Percentiles rank a stretch among this genome's conserved stretches.
Conservation (phyloP, 148 eudicot species). For the Arbutus unedo region DNA sequence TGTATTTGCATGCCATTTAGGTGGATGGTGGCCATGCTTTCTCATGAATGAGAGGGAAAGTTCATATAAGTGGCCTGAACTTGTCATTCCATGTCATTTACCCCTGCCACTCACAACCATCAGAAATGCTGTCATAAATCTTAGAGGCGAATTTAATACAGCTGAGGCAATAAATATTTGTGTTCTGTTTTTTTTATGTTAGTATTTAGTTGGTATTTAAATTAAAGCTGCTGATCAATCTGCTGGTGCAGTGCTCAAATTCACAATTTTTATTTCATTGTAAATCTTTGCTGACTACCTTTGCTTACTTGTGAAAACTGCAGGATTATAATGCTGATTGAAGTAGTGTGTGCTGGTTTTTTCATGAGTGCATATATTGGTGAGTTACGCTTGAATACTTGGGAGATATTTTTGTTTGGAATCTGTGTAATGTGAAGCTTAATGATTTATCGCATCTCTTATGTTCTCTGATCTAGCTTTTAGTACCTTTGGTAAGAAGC, state of each 20-base stretch:
- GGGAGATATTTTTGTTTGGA: slow-evolving; percentile 4
- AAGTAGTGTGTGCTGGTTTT: slow-evolving; percentile 80
- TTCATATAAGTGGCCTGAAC: background rate
- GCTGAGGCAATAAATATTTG: background rate
- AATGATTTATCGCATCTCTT: slow-evolving; percentile 1
- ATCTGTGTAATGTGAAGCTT: background rate
- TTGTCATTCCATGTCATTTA: background rate
- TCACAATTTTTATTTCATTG: background rate
- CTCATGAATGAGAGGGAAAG: background rate
- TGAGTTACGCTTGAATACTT: slow-evolving; percentile 33
- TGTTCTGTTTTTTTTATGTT: background rate
- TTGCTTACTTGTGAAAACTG: slow-evolving; percentile 19
- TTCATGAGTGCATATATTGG: slow-evolving; percentile 83
- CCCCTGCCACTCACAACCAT: background rate
- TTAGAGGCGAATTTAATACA: background rate
- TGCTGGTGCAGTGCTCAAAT: background rate
- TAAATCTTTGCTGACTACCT: background rate
- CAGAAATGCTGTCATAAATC: background rate
- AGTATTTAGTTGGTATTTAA: slow-evolving; percentile 4
- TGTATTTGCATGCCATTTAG: background rate
- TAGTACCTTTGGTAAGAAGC: background rate
- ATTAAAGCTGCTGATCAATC: slow-evolving; percentile 7
- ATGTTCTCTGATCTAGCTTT: background rate
- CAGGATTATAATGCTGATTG: slow-evolving; percentile 93
- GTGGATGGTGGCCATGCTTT: background rate